Evolutionary conservation across 768 basidiomycete species (phyloP).

Genomic region (Mrakia blollopis): DNA sequence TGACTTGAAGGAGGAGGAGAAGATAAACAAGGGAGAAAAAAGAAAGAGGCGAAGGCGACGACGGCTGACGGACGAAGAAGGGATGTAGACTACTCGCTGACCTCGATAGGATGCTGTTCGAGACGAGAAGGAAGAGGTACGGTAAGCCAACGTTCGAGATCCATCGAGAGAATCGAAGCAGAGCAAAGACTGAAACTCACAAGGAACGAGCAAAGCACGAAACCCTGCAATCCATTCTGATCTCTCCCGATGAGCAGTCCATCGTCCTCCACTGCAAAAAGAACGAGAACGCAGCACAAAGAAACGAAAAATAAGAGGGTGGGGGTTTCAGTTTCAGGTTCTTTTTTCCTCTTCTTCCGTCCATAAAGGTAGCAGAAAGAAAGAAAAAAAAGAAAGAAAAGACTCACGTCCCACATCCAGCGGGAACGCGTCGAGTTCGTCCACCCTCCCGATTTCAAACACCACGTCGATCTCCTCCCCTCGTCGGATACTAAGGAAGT

Average conservation of each 20-base stretch:
- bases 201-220: constrained; percentile 45
- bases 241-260: constrained; percentile 41
- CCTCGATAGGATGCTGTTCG: neutral
- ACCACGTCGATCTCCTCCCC: constrained; percentile 39
- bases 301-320: neutral
- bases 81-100: neutral
- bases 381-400: neutral
- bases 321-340: neutral
- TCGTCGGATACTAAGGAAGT: constrained; percentile 39
- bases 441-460: constrained; percentile 45
- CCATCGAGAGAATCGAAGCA: neutral
- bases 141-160: neutral
- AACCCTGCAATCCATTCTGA: constrained; percentile 39
- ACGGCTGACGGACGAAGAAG: too few species aligned
- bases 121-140: neutral
- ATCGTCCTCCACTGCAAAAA: constrained; percentile 40
- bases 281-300: neutral
- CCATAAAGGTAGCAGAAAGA: too few species aligned
- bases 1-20: too few species aligned
- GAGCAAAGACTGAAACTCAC: constrained; percentile 18
- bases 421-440: constrained; percentile 43
- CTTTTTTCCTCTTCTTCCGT: too few species aligned
- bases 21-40: neutral
- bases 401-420: constrained; percentile 40
- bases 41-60: neutral